These are phyloP conservation scores for Diplodia corticola DNA, from an alignment of 2,329 filamentous ascomycete genomes.

Conservation along the genomic window DNA sequence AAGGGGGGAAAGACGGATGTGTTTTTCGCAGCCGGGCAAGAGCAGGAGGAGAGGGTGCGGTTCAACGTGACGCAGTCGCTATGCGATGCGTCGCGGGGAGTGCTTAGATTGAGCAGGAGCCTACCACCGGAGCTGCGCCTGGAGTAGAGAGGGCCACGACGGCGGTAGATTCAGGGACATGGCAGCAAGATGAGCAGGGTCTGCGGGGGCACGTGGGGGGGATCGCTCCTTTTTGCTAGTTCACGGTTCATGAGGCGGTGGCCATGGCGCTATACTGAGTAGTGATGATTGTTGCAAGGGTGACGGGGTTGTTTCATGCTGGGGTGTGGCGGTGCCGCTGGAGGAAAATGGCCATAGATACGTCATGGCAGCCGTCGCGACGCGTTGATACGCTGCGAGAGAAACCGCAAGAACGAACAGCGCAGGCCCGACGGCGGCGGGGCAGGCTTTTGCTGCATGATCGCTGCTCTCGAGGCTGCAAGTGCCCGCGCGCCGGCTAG, in stretches of 20 bases:
- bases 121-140: conserved; percentile 27
- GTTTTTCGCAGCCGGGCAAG: conserved; percentile 17
- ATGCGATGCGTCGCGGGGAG: conserved; percentile 34
- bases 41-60: neutral
- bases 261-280: neutral
- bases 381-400: neutral
- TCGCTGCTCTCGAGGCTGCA: conserved; percentile 9
- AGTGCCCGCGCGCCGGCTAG: conserved; percentile 14
- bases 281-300: neutral
- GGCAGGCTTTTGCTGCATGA: conserved; percentile 4
- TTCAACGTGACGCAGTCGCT: conserved; percentile 26
- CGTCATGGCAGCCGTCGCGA: conserved; percentile 3
- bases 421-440: neutral
- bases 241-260: neutral
- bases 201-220: neutral
- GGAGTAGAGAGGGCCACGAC: neutral
- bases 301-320: neutral
- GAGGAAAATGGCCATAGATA: neutral
- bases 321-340: neutral
- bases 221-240: conserved; percentile 8
- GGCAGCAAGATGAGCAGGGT: neutral
- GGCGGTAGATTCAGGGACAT: neutral
- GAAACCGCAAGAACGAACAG: neutral
- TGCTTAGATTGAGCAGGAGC: conserved; percentile 37
- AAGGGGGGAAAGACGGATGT: neutral